Evolutionary conservation across 106 monocot genomes (phyloP), one percentile per base, ranked within the genome.

Genomic region (Apostasia shenzhenica): DNA sequence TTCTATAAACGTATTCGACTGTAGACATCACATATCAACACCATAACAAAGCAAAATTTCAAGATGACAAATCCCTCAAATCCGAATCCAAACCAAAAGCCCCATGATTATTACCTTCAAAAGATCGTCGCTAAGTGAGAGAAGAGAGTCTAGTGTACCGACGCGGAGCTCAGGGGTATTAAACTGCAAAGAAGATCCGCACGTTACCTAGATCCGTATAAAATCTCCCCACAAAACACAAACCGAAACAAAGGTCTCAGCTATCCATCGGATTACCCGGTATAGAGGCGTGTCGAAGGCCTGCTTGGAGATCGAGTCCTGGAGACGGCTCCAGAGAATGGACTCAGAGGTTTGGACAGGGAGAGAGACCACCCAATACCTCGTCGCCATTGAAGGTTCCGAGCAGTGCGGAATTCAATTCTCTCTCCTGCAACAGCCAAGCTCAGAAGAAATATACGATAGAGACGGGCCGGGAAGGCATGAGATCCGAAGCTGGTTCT

Each of bases 1-100:
- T 57, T 97, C 95, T 8, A 92, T 87, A 58, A 97, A 97, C 51
- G 78, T 81, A 75, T 97, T 97, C 40, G 92, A 92, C 95, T 97
- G 81, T 67, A 44, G 44, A 65, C 14, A 48, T 47, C 69, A 40
- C 13, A 6, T 49, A 71, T 79, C 69, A 75, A n/a, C 47, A 68
- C 44, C 41, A 61, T 39, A 41, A 13, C 7, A 14, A 69, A 40
- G 43, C 41, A 48, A 59, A 42, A 37, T n/a, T 47, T 0, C 7
- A 48, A 14, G 11, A 0, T 6, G 54, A 55, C 37, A 42, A 45
- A 11, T 41, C 53, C 44, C 37, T 47, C 46, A 38, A 71, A 75
- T 70, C 61, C 9, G 6, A 43, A 6, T 0, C 6, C 13, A 39
- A 64, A 69, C 9, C 11, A 8, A 11, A 59, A 9, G 48, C 8